Percentiles rank a stretch among this genome's conserved stretches.
Conservation (phyloP, 2,329 filamentous ascomycete genomes). For the Amylocarpus encephaloides region DNA sequence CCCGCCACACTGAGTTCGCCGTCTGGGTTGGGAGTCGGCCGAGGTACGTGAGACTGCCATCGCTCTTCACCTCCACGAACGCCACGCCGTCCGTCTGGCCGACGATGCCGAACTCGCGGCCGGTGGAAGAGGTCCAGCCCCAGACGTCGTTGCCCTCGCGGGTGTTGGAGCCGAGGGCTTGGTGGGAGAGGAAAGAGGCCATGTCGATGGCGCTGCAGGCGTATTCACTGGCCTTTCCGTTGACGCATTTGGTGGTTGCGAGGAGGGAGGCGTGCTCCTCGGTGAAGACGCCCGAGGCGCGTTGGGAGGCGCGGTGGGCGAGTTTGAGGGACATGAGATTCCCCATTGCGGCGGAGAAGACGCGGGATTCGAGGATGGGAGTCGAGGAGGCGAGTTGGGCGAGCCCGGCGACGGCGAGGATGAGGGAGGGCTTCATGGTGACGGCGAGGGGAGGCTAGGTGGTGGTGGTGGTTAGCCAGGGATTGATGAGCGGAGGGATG, state of each 20-base stretch:
- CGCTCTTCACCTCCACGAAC: not conserved
- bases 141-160: not conserved
- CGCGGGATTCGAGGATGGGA: not conserved
- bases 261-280: not conserved
- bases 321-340: not conserved
- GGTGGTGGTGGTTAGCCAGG: no score
- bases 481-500: no score
- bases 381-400: not conserved
- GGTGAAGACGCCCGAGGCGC: not conserved
- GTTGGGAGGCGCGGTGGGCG: not conserved
- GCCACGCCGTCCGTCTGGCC: not conserved
- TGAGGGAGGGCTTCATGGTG: not conserved
- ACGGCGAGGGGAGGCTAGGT: no score
- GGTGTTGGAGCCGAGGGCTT: not conserved
- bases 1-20: not conserved
- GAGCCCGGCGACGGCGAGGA: not conserved
- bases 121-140: conserved; percentile 1
- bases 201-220: not conserved
- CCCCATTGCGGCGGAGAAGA: not conserved
- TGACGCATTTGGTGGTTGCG: not conserved
- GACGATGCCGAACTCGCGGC: not conserved
- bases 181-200: not conserved
- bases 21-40: conserved; percentile 1
- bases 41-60: not conserved
- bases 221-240: not conserved